These are phyloP conservation scores for Bruguiera gymnorhiza DNA, from an alignment of 345 rosid genomes.

Conservation along the genomic window DNA sequence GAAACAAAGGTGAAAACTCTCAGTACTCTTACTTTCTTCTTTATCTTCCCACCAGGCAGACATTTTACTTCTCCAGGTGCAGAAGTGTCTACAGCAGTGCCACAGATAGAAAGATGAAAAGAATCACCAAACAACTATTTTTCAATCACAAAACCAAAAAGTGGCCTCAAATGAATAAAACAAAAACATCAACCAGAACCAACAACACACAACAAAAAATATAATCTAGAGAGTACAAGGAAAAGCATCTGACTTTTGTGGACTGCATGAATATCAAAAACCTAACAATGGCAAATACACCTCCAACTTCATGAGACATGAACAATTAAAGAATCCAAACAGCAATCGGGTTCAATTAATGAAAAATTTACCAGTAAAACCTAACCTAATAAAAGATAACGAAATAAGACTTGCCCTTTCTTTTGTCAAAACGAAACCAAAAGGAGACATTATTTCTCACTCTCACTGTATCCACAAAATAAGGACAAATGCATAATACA, in stretches of 20 bases:
- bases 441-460: constrained; percentile 5
- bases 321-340: no score
- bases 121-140: background rate
- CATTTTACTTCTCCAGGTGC: constrained; percentile 78
- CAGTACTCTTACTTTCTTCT: constrained; percentile 70
- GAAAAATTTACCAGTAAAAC: background rate
- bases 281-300: background rate
- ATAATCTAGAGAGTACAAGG: background rate
- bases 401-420: background rate
- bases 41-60: constrained; percentile 87
- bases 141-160: background rate
- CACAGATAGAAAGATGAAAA: no score
- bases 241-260: no score
- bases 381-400: background rate
- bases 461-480: no score
- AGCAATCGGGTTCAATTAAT: no score
- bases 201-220: background rate
- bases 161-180: no score
- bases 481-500: no score
- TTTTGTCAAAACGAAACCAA: background rate
- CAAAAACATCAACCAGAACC: background rate
- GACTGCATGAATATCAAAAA: background rate
- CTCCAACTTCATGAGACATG: background rate
- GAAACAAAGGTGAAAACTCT: background rate
- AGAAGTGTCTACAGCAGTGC: constrained; percentile 34